Evolutionary conservation across 306 rosid genomes (phyloP).

Genomic region (Ammopiptanthus mongolicus): DNA sequence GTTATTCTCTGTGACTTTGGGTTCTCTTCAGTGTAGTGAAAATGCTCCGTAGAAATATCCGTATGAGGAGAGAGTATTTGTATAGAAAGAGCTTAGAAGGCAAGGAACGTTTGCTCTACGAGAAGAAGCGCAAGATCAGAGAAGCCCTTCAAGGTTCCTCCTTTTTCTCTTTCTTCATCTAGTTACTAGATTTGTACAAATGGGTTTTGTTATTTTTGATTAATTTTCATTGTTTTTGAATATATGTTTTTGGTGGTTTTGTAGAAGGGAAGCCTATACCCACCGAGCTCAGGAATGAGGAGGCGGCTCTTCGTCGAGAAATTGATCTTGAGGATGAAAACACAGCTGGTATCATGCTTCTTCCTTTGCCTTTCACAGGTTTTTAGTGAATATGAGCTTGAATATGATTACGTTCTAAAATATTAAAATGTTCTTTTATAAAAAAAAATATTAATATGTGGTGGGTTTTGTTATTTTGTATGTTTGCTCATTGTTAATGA

Average conservation of each 20-base stretch:
- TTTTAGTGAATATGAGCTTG: neutral
- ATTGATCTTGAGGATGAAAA: conserved; percentile 81
- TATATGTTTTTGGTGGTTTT: neutral
- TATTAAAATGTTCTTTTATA: neutral
- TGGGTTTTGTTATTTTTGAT: neutral
- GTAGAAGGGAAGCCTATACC: conserved; percentile 91
- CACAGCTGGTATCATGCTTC: conserved; percentile 51
- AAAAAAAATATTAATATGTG: neutral
- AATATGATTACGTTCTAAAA: neutral
- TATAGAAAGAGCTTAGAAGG: conserved; percentile 86
- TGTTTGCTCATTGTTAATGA: neutral
- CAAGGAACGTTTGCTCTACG: conserved; percentile 61
- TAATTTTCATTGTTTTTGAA: neutral
- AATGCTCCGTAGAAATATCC: conserved; percentile 66
- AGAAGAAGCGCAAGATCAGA: conserved; percentile 82
- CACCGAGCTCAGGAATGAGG: conserved; percentile 88
- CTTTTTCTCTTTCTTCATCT: neutral
- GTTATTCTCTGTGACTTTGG: neutral
- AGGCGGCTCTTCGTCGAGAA: conserved; percentile 74
- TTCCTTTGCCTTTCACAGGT: neutral
- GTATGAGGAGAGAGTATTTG: conserved; percentile 72
- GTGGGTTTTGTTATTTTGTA: neutral
- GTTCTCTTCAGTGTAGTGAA: neutral
- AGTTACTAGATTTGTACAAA: neutral
- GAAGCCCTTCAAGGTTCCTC: conserved; percentile 65